Base-by-base conservation (phyloP, 1,284 basidiomycete species). In the Trichosporon sp. region DNA sequence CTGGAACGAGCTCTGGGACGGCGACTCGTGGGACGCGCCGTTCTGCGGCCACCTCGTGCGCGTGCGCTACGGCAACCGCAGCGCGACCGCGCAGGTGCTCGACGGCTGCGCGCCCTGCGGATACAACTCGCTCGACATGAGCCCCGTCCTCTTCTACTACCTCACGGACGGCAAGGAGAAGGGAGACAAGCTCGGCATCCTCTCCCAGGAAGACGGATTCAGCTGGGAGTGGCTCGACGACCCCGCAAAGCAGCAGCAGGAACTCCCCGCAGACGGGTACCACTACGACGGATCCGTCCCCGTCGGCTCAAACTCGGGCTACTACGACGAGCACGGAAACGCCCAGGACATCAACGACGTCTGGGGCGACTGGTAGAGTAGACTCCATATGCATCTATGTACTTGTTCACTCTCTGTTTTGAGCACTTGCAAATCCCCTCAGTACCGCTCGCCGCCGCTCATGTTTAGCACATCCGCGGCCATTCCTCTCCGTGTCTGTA, bases 171-270 rank as follows among this genome's bases (percentile, higher is more conserved):
- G 56, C 13, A 60, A 60, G 56, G 56, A 31, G 27, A 31, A 29
- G 11, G 56, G 56, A 29, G 56, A 60, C 29, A 60, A 32, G 13
- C 29, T 60, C 29, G 56, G 56, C 27, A 60, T 60, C 15, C 27
- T 60, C 15, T 11, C 15, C 15, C 56, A 60, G 56, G 56, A 60
- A 11, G 27, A 32, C 27, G 56, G 56, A 9, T 60, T 60, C 29
- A 60, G 56, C 56, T 60, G 56, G 56, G 56, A 60, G 56, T 60
- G 56, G 56, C 56, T 60, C 18, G 56, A 11, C 18, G 56, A 60
- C 56, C 56, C 56, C 18, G 9, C 12, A 5, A 60, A 13, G 1
- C 12, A 31, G 27, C 13, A 18, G 2, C 56, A 60, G 18, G 56
- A 60, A 18, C 29, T 60, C 29, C 56, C 56, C 8, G 9, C 56